These are phyloP conservation scores for Vaccinium vitisidaea DNA, from an alignment of 148 eudicot genomes.

Conservation along the genomic window DNA sequence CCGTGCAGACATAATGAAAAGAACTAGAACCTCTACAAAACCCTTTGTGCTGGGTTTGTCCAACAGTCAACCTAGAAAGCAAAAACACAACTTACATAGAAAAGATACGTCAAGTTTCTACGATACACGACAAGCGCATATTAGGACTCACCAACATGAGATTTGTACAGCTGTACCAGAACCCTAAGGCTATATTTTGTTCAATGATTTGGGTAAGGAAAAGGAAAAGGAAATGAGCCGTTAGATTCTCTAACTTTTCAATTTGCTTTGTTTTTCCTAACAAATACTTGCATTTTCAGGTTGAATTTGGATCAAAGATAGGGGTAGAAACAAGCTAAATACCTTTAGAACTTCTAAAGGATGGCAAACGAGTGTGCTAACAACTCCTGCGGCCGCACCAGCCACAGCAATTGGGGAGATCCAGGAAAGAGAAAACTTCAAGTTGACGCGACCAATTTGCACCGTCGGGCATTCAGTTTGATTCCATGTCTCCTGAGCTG, in stretches of 20 bases:
- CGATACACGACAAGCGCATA: neutral
- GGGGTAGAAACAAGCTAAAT: constrained; percentile 7
- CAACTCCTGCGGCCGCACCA: constrained; percentile 92
- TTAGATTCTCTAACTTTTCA: no score
- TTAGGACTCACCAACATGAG: neutral
- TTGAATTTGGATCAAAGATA: neutral
- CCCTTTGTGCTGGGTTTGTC: neutral
- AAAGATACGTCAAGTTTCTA: neutral
- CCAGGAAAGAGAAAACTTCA: constrained; percentile 74
- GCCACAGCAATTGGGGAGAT: constrained; percentile 89
- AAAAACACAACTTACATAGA: neutral
- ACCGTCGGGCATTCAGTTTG: constrained; percentile 50
- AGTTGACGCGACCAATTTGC: constrained; percentile 60
- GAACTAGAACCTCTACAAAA: constrained; percentile 1
- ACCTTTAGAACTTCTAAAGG: constrained; percentile 98
- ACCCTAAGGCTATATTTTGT: neutral
- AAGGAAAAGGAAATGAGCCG: neutral
- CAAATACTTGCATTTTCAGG: neutral
- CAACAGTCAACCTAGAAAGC: neutral
- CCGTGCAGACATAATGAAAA: neutral
- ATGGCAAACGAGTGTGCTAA: constrained; percentile 82
- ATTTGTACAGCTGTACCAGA: neutral
- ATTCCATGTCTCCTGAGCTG: constrained; percentile 74
- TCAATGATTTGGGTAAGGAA: neutral
- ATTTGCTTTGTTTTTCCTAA: neutral